Base-by-base conservation (phyloP, 768 basidiomycete species). In the Antrodiella citrinella region DNA sequence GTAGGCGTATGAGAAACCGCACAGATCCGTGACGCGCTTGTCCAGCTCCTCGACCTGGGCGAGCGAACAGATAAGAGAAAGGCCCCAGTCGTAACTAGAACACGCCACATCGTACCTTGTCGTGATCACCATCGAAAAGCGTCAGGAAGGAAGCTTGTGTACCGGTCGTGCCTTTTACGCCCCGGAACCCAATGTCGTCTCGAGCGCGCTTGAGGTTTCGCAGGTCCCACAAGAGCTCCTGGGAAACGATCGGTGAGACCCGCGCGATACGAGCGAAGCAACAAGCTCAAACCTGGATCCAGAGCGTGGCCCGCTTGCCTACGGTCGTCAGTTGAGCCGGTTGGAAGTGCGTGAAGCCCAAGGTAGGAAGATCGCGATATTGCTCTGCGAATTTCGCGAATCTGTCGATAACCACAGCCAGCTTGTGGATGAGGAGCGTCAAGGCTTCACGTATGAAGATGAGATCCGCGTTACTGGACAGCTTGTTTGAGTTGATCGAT, bases 281-380 rank as follows among this genome's bases (percentile, higher is more conserved):
- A n/a, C n/a, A n/a, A n/a, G n/a, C n/a, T n/a, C 66, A 38, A 39
- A 84, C 86, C 74, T 99, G 95, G 35, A 98, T 82, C 96, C 96
- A 99, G 22, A 98, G 71, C 0, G 93, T 96, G 0, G 93, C 84
- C 4, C 96, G 81, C 71, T 99, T 99, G 4, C 96, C 96, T 23
- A 99, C 95, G 2, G 96, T 99, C 0, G 95, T 97, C 52, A 98
- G 74, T 70, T 99, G 96, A 4, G 96, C 96, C 3, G 96, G 94
- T 67, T 99, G 96, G 74, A 93, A 99, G 67, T 99, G 96, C 3
- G 96, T 99, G 72, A 95, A 99, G 1, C 96, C 96, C 25, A 99
- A 78, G 0, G 94, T 92, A 0, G 96, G 93, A 35, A 97, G 79
- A 52, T 82, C 89, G 43, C 83, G 82, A 65, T 98, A 84, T 60